phyloP scores from a whole-genome alignment of 148 eudicot genomes.

The Polygonum maritimum region DNA sequence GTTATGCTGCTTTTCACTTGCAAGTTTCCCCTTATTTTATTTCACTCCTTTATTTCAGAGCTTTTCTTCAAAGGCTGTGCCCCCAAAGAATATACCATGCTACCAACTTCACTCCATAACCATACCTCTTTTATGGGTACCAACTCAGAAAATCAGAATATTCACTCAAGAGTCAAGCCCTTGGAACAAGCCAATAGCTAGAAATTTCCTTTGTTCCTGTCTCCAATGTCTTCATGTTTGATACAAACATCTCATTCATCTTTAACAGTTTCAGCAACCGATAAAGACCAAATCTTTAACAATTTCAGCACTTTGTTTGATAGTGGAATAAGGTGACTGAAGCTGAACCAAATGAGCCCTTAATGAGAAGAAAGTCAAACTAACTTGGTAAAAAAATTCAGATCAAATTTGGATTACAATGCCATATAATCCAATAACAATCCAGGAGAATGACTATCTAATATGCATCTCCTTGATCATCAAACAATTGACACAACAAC shows the following conservation, averaged over 20 bases:
- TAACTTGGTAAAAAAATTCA: background rate
- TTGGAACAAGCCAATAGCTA: background rate
- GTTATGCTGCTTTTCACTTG: background rate
- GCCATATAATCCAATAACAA: background rate
- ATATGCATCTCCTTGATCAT: slow-evolving; percentile 8
- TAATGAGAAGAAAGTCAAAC: background rate
- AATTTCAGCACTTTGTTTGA: too few species aligned
- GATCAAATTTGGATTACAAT: slow-evolving; percentile 4
- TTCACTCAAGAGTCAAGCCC: background rate
- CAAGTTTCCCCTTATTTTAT: background rate
- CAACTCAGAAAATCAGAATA: background rate
- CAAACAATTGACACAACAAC: background rate
- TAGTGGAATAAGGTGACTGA: too few species aligned
- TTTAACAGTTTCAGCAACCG: too few species aligned
- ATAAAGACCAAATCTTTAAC: too few species aligned
- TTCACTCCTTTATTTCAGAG: background rate
- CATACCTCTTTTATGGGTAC: background rate
- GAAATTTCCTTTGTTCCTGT: too few species aligned
- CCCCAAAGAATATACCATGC: background rate
- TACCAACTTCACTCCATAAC: background rate
- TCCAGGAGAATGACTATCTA: slow-evolving; percentile 8
- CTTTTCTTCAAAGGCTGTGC: background rate
- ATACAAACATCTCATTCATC: too few species aligned
- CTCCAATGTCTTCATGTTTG: too few species aligned
- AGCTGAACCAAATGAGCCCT: too few species aligned